A percentile compares a stretch with the other conserved stretches of the same genome.
These are phyloP conservation scores for Myochromella boudieri DNA, from an alignment of 768 basidiomycete species.

Conservation along the genomic window DNA sequence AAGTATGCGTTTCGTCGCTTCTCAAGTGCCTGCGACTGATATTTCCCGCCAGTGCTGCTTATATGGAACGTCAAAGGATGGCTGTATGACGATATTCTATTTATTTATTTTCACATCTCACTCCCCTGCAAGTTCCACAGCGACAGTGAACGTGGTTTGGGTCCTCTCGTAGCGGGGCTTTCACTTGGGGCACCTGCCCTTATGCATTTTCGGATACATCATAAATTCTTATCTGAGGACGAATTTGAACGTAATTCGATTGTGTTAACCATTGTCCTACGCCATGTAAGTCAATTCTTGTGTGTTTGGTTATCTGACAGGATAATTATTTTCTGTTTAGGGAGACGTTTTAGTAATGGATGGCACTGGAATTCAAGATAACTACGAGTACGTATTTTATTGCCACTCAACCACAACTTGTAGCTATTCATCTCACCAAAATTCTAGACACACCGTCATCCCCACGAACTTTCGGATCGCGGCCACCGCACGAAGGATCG, in stretches of 20 bases:
- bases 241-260: constrained; percentile 29
- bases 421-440: background rate
- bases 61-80: constrained; percentile 87
- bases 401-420: too few species aligned
- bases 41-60: constrained; percentile 54
- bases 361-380: constrained; percentile 61
- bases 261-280: constrained; percentile 56
- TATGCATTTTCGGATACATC: constrained; percentile 72
- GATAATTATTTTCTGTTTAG: constrained; percentile 31
- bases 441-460: constrained; percentile 66
- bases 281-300: constrained; percentile 51
- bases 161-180: constrained; percentile 70
- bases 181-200: constrained; percentile 75
- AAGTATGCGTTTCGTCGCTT: background rate
- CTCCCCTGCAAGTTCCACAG: constrained; percentile 65
- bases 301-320: constrained; percentile 5
- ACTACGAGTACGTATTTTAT: constrained; percentile 66
- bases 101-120: constrained; percentile 4
- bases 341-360: constrained; percentile 83
- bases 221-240: constrained; percentile 30
- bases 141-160: constrained; percentile 73
- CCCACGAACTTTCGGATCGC: constrained; percentile 78
- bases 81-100: constrained; percentile 50
- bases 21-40: background rate
- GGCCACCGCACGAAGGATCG: constrained; percentile 73